Evolutionary conservation across 73 alveolate species (phyloP).

Genomic region (Urostyla sp.): DNA sequence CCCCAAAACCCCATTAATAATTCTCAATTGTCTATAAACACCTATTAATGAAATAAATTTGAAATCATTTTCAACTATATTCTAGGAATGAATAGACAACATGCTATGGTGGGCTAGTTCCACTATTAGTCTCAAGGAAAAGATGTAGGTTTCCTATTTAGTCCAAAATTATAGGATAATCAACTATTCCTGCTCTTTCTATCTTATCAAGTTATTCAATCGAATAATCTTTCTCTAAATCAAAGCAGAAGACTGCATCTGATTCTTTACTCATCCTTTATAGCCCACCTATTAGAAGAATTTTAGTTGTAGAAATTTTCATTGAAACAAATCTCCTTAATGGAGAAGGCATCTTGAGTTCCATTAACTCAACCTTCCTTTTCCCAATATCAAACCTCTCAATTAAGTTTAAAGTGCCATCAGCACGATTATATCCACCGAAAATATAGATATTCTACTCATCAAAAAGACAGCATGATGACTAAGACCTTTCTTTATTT

Average conservation of each 20-base stretch:
- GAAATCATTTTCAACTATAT: conserved; percentile 21
- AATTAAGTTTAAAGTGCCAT: conserved; percentile 90
- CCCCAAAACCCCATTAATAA: background rate
- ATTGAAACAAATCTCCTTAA: conserved; percentile 91
- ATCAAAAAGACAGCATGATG: conserved; percentile 53
- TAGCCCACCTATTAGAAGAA: conserved; percentile 93
- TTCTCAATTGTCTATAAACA: background rate
- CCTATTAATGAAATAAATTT: background rate
- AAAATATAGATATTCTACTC: conserved; percentile 76
- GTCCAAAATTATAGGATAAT: conserved; percentile 83
- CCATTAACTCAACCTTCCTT: conserved; percentile 79
- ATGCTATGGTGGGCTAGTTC: conserved; percentile 96
- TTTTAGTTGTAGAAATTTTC: conserved; percentile 87
- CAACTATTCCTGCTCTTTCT: conserved; percentile 78
- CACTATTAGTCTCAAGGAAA: conserved; percentile 90
- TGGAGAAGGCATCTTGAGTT: conserved; percentile 90
- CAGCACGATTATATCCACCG: conserved; percentile 95
- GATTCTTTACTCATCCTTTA: conserved; percentile 89
- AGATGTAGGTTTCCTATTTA: conserved; percentile 90
- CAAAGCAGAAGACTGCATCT: conserved; percentile 88
- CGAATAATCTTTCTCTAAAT: conserved; percentile 89
- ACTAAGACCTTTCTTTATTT: conserved; percentile 55
- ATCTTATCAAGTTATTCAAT: conserved; percentile 77
- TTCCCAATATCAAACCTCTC: conserved; percentile 85
- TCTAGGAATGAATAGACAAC: conserved; percentile 60